Evolutionary conservation across 78 protist species (phyloP).

Genomic region (Tieghemostelium lacteum): DNA sequence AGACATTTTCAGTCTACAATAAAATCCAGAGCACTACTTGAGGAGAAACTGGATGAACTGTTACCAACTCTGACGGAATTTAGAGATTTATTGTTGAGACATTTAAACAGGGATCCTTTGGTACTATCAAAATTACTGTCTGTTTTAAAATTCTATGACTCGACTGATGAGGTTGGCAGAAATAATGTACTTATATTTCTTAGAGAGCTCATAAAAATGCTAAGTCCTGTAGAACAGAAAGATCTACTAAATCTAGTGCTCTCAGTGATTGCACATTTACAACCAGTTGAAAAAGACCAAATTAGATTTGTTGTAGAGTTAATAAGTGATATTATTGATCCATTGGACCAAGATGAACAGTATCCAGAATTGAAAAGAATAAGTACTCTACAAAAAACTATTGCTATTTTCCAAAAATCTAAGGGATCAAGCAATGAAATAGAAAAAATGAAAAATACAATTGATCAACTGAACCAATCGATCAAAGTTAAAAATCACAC

Average conservation of each 20-base stretch:
- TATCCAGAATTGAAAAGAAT: constrained; percentile 2
- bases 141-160: constrained; percentile 5
- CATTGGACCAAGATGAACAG: constrained; percentile 52
- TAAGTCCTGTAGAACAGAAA: background rate
- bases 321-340: constrained; percentile 36
- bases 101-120: constrained; percentile 3
- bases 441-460: constrained; percentile 5
- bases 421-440: background rate
- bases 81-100: constrained; percentile 21
- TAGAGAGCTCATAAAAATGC: constrained; percentile 13
- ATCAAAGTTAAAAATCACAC: background rate
- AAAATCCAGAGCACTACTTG: background rate
- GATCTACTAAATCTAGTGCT: background rate
- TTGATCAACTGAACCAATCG: background rate
- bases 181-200: constrained; percentile 6
- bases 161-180: constrained; percentile 47
- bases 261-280: constrained; percentile 1
- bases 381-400: background rate
- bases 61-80: constrained; percentile 55
- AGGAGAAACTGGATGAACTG: constrained; percentile 1
- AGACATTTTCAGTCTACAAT: background rate
- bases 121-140: background rate
- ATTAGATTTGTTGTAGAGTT: constrained; percentile 35
- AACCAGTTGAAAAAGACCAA: constrained; percentile 24
- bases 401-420: background rate